Conservation (phyloP, 495 filamentous ascomycete species). For the Xanthoparmelia taractica region DNA sequence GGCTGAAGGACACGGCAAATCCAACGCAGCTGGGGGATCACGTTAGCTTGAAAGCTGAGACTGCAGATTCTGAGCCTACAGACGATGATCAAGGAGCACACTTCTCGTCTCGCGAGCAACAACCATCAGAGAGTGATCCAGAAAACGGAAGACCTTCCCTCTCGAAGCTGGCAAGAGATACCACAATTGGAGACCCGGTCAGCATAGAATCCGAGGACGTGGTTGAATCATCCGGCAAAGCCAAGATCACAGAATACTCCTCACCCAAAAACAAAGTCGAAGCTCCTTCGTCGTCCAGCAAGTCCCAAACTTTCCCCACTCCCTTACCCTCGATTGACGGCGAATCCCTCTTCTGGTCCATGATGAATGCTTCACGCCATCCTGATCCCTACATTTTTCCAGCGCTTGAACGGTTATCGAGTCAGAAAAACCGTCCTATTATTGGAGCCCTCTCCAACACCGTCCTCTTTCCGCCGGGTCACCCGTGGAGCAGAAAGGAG, state of each 20-base stretch:
- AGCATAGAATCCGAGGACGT: conserved; percentile 26
- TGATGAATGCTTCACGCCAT: conserved; percentile 68
- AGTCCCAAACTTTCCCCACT: conserved; percentile 37
- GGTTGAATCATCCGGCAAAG: conserved; percentile 6
- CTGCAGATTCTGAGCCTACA: conserved; percentile 23
- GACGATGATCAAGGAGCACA: conserved; percentile 22
- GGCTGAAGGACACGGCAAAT: conserved; percentile 25
- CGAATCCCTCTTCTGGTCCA: conserved; percentile 77
- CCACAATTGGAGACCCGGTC: conserved; percentile 26
- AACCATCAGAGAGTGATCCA: not conserved
- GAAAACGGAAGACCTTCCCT: conserved; percentile 12
- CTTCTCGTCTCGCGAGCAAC: not conserved
- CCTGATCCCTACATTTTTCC: conserved; percentile 85
- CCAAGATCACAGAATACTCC: not conserved
- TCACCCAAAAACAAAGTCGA: not conserved
- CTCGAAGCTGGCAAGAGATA: conserved; percentile 25
- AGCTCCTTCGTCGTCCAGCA: not conserved
- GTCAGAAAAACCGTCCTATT: conserved; percentile 51
- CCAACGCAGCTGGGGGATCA: conserved; percentile 22
- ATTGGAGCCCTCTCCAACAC: conserved; percentile 86
- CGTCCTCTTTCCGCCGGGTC: conserved; percentile 64
- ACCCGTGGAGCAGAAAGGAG: conserved; percentile 41
- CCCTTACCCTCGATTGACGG: conserved; percentile 69
- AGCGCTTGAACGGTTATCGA: conserved; percentile 46
- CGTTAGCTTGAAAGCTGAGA: conserved; percentile 26